phyloP scores from a whole-genome alignment of 768 basidiomycete species.

The Kwoniella heveanensis region DNA sequence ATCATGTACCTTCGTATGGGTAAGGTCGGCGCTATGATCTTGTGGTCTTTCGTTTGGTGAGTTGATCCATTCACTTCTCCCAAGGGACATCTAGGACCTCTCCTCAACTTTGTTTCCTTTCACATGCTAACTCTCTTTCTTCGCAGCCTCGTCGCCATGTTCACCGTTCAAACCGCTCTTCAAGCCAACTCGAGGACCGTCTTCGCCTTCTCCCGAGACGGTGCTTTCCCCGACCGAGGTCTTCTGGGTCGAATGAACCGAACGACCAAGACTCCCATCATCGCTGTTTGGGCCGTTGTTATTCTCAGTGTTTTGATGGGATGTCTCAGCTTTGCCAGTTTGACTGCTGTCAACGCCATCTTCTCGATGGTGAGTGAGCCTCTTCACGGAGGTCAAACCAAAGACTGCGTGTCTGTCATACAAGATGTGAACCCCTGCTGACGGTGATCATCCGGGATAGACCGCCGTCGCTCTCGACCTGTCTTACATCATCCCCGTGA shows the following conservation, averaged over 20 bases:
- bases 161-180: slow-evolving; percentile 72
- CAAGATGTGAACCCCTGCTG: no score
- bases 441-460: no score
- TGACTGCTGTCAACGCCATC: slow-evolving; percentile 75
- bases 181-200: slow-evolving; percentile 81
- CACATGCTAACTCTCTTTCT: background rate
- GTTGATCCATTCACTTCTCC: slow-evolving; percentile 16
- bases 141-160: slow-evolving; percentile 77
- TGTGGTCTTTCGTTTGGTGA: slow-evolving; percentile 66
- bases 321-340: slow-evolving; percentile 73
- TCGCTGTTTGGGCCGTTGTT: slow-evolving; percentile 74
- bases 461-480: slow-evolving; percentile 60
- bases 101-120: background rate
- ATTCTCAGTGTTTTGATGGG: slow-evolving; percentile 64
- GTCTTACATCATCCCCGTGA: slow-evolving; percentile 81
- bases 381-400: no score
- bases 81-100: background rate
- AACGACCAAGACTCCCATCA: slow-evolving; percentile 71
- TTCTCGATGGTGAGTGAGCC: slow-evolving; percentile 74
- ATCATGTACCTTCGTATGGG: slow-evolving; percentile 78
- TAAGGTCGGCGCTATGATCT: slow-evolving; percentile 70
- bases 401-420: no score
- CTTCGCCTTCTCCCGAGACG: slow-evolving; percentile 67
- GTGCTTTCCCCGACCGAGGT: slow-evolving; percentile 74
- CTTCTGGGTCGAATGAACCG: slow-evolving; percentile 71